Evolutionary conservation across 2,329 filamentous ascomycete genomes (phyloP).

Genomic region (Penicillium griseofulvum): DNA sequence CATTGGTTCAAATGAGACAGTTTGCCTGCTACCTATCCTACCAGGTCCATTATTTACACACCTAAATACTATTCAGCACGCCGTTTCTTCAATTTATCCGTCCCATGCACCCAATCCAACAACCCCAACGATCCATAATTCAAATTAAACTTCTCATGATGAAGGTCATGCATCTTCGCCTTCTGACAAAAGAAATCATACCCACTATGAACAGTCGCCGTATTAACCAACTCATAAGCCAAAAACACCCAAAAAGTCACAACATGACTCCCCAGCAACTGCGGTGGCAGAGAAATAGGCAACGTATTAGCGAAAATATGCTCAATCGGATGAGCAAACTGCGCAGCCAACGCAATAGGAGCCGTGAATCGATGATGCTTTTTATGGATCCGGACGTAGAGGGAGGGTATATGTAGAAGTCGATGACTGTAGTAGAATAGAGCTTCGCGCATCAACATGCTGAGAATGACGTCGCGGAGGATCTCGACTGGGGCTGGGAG

Average conservation of each 20-base stretch:
- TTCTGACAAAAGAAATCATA: constrained; percentile 52
- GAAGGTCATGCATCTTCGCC: constrained; percentile 55
- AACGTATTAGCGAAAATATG: constrained; percentile 55
- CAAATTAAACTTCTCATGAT: constrained; percentile 57
- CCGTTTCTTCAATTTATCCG: constrained; percentile 30
- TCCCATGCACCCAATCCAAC: constrained; percentile 58
- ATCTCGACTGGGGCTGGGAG: constrained; percentile 42
- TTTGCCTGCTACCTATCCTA: too few relatives aligned
- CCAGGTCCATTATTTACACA: too few relatives aligned
- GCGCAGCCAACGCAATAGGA: constrained; percentile 55
- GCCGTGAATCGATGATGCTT: constrained; percentile 57
- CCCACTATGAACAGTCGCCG: constrained; percentile 56
- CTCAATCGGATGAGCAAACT: constrained; percentile 59
- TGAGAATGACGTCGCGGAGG: constrained; percentile 43
- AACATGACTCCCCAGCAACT: constrained; percentile 49
- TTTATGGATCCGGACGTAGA: constrained; percentile 56
- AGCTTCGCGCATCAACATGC: constrained; percentile 47
- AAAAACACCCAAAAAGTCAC: constrained; percentile 55
- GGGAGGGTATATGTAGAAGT: constrained; percentile 48
- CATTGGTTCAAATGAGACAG: too few relatives aligned
- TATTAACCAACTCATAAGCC: constrained; percentile 51
- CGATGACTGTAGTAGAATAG: constrained; percentile 59
- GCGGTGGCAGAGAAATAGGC: constrained; percentile 52
- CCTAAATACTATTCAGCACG: background rate
- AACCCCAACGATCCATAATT: constrained; percentile 55